Base-by-base conservation (phyloP, 306 rosid genomes). In the Lupinus albus region DNA sequence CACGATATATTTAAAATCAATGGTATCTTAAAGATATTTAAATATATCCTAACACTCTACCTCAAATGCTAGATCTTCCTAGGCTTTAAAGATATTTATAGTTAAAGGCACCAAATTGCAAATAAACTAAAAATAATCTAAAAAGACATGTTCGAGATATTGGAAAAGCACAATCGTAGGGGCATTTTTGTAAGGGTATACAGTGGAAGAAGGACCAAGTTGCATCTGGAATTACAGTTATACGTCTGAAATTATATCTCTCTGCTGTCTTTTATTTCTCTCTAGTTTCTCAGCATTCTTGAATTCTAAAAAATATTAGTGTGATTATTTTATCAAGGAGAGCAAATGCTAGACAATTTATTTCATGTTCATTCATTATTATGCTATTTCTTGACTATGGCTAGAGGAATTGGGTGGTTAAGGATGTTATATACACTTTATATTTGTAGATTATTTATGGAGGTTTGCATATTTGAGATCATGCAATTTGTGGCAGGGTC, bases 351-450 rank as follows among this genome's bases (percentile, higher is more conserved):
- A 10, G 58, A 49, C 10, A 68, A 21, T 46, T 61, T 52, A 32
- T 69, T 17, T 59, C 52, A n/a, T 56, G 47, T 45, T 65, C 15
- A 53, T 50, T 49, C 30, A 38, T 46, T 28, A 18, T 21, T 30
- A 17, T 28, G 72, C 16, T 30, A 20, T 62, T 65, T 70, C 44
- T 15, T 61, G 48, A 71, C 65, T 32, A 49, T 57, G 62, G 60
- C 55, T 49, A 32, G 44, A 18, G 67, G 51, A 68, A 64, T 21
- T 62, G 47, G 63, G 68, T 56, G 74, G 70, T 64, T 39, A 38
- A 47, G 64, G 67, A 69, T 46, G 67, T 73, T 73, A 11, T 68
- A 4, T 48, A 47, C 51, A 56, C 76, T 71, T 8, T 53, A 39
- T 47, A 10, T 77, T 17, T 64, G 33, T 54, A 33, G 72, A 51